Conservation (phyloP, 306 rosid genomes). For the Castanea sativa region DNA sequence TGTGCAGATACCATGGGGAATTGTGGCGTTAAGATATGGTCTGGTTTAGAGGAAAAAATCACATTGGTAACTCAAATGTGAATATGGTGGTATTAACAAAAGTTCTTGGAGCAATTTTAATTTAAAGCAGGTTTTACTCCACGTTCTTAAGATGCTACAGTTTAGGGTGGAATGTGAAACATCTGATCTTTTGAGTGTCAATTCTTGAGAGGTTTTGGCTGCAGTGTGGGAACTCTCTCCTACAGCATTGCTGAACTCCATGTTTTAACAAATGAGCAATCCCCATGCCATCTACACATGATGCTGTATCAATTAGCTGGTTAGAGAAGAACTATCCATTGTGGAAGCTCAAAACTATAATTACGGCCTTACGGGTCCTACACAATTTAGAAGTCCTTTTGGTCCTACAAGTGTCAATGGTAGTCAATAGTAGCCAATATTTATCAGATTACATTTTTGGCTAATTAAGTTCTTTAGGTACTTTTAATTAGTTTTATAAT, state of each 20-base stretch:
- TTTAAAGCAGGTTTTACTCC: no score
- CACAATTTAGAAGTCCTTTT: no score
- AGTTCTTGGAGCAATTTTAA: no score
- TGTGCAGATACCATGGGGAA: neutral
- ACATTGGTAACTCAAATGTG: neutral
- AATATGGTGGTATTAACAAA: neutral
- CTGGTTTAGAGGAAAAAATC: neutral
- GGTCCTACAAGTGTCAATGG: no score
- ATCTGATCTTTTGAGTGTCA: neutral
- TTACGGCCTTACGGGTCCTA: no score
- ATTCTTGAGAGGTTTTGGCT: neutral
- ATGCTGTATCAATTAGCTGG: no score
- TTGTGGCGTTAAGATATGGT: neutral
- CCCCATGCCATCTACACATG: neutral
- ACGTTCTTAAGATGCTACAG: neutral
- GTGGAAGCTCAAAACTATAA: no score
- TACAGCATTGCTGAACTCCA: neutral
- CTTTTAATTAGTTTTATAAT: no score
- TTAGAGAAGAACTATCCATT: no score
- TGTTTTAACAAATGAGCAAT: neutral
- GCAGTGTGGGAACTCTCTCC: neutral
- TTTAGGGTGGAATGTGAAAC: neutral
- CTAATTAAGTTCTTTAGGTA: no score
- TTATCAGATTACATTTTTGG: no score
- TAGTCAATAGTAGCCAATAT: no score